phyloP scores from a whole-genome alignment of 2,329 filamentous ascomycete species.

The Fusarium miscanthi region DNA sequence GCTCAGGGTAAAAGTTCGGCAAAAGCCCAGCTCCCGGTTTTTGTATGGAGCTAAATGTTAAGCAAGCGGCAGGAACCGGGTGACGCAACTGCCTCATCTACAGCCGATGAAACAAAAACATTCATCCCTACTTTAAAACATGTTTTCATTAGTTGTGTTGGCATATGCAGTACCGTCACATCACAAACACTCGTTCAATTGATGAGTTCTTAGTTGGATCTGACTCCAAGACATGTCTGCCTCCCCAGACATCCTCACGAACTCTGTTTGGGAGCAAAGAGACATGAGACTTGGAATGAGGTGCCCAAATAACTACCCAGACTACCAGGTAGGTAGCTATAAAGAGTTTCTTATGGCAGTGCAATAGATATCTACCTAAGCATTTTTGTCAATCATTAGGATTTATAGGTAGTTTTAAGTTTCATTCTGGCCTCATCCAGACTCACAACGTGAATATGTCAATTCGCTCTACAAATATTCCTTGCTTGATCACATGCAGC shows the following conservation, averaged over 20 bases:
- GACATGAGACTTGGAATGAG: not conserved
- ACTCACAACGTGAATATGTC: not conserved
- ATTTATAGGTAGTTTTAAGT: too few species aligned
- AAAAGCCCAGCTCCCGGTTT: constrained; percentile 51
- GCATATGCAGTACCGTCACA: not conserved
- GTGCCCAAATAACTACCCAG: not conserved
- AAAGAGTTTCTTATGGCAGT: not conserved
- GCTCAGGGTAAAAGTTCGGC: constrained; percentile 59
- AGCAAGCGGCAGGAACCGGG: constrained; percentile 52
- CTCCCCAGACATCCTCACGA: not conserved
- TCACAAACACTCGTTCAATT: not conserved
- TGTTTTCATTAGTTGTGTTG: not conserved
- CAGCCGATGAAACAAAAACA: not conserved
- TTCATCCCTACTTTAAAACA: not conserved
- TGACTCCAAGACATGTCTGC: not conserved
- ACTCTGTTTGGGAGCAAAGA: not conserved
- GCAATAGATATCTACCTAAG: too few species aligned
- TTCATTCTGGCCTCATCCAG: not conserved
- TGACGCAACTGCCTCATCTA: constrained; percentile 46
- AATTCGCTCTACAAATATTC: not conserved
- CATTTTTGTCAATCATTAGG: too few species aligned
- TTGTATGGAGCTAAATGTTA: constrained; percentile 37
- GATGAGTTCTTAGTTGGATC: not conserved
- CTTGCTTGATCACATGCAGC: not conserved
- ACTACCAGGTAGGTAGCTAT: not conserved